Percentiles rank a stretch among this genome's conserved stretches.
Conservation (phyloP, 352 stramenopile species). For the Globisporangium alternatum region DNA sequence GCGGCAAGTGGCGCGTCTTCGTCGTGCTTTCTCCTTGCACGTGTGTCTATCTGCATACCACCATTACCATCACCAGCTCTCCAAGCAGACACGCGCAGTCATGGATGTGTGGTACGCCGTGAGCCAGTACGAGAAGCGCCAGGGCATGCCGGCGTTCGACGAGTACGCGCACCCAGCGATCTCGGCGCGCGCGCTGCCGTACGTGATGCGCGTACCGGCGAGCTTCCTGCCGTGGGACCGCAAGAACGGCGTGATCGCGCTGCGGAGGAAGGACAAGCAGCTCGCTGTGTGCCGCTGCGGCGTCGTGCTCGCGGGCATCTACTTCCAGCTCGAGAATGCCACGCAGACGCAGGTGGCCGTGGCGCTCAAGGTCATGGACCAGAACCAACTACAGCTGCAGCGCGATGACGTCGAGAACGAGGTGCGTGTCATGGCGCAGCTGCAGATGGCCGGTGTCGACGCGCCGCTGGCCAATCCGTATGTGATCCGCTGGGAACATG, state of each 20-base stretch:
- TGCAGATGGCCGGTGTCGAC: slow-evolving; percentile 76
- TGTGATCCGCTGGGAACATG: slow-evolving; percentile 79
- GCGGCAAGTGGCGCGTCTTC: neutral
- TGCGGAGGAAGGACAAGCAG: slow-evolving; percentile 68
- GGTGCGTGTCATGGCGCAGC: slow-evolving; percentile 72
- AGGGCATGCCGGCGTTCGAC: slow-evolving; percentile 57
- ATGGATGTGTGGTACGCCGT: slow-evolving; percentile 81
- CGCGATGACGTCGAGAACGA: slow-evolving; percentile 81
- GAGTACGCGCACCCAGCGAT: slow-evolving; percentile 52
- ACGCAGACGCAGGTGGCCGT: slow-evolving; percentile 53
- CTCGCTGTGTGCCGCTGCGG: slow-evolving; percentile 75
- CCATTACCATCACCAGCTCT: neutral
- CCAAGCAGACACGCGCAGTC: neutral
- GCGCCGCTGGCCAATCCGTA: slow-evolving; percentile 63
- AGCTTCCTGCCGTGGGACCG: slow-evolving; percentile 72
- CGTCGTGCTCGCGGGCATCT: slow-evolving; percentile 74
- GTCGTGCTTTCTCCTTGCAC: neutral
- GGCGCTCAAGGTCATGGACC: slow-evolving; percentile 84
- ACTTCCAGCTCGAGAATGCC: slow-evolving; percentile 52
- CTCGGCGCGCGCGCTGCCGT: slow-evolving; percentile 39
- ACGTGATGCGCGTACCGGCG: slow-evolving; percentile 57
- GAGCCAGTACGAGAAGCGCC: slow-evolving; percentile 51
- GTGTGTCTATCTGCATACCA: neutral
- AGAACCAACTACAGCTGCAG: slow-evolving; percentile 60
- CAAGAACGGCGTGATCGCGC: slow-evolving; percentile 57